phyloP scores from a whole-genome alignment of 2,329 filamentous ascomycete genomes.

The Xylaria sp. region DNA sequence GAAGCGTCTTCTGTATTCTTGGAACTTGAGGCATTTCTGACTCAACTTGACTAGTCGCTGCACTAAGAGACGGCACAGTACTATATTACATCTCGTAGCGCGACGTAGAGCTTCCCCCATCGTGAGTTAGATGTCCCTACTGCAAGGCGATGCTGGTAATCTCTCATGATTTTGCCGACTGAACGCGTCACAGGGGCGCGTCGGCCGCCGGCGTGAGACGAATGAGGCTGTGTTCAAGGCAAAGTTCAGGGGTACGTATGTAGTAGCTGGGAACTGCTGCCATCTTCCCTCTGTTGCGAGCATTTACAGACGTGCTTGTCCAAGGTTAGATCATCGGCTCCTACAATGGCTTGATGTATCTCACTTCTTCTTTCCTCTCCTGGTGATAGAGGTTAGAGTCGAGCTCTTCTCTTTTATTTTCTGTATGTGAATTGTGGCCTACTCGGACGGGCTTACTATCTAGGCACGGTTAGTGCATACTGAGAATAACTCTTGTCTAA shows the following conservation, averaged over 20 bases:
- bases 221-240: conserved; percentile 25
- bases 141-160: background rate
- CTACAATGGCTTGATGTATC: background rate
- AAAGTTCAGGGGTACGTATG: conserved; percentile 21
- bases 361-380: too few species aligned
- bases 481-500: background rate
- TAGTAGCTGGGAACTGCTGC: conserved; percentile 1
- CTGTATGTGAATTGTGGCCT: background rate
- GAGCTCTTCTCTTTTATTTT: background rate
- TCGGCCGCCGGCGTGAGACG: conserved; percentile 29
- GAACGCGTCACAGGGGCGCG: conserved; percentile 33
- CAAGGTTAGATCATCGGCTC: background rate
- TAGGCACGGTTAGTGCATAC: background rate
- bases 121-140: background rate
- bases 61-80: background rate
- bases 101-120: background rate
- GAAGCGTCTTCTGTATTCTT: background rate
- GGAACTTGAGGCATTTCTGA: conserved; percentile 29
- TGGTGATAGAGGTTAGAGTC: too few species aligned
- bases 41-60: background rate
- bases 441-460: too few species aligned
- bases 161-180: conserved; percentile 8
- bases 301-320: background rate
- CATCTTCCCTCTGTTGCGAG: background rate
- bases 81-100: background rate